Base-by-base conservation (phyloP, 2,329 filamentous ascomycete species). In the Microascus cirrosus region DNA sequence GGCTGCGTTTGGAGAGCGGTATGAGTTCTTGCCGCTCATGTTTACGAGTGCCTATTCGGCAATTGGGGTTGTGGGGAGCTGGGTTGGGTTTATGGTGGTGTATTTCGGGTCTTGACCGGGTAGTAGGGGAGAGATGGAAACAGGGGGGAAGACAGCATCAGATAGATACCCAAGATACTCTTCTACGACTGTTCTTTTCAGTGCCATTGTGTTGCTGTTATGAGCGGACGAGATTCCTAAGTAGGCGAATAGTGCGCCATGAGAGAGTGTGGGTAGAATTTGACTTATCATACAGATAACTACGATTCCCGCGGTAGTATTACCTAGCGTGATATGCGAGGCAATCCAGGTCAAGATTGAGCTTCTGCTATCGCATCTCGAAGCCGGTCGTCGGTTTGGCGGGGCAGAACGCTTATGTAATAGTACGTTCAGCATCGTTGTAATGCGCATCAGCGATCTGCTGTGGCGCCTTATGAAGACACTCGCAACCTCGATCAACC, bases 31-130 rank as follows among this genome's bases (percentile, higher is more conserved):
- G 58, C 94, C 94, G 28, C 75, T 97, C 64, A 97, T 99, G 93
- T 94, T 97, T 68, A 96, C 86, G 64, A 97, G 93, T 75, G 88
- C 89, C 13, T 99, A 97, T 71, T 90, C 88, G 36, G 94, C 94
- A 4, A 77, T 97, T 59, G 94, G 94, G n/a, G 92, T 97, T 0
- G 84, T 96, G 20, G 91, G 90, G 2, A 97, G 94, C 73, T 97
- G 93, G 93, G 66, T 96, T 48, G 92, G 94, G 11, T 96, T 96
- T 69, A 83, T 92, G 75, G 89, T 95, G 35, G 91, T 97, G 55
- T 97, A 93, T 73, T 92, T 96, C 66, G 77, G 79, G 7, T 79
- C 78, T 36, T 82, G 59, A 67, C 25, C n/a, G n/a, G 7, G n/a
- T 24, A 11, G 7, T 50, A 20, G 6, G 20, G n/a, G 45, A 24